Conservation (phyloP, 208 protist genomes). For the Dictyostelium gargantuum region DNA sequence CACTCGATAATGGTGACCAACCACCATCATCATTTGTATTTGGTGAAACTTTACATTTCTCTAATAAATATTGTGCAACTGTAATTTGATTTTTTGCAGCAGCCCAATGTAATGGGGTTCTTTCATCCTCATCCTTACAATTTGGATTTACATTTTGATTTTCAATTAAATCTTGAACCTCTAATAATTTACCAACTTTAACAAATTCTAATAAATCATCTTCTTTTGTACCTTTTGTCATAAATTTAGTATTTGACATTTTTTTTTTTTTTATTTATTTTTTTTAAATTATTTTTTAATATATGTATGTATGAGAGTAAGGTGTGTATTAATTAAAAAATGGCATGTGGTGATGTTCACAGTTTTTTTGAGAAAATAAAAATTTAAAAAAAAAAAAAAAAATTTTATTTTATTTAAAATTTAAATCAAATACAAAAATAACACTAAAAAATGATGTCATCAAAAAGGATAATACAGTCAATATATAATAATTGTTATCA, state of each 20-base stretch:
- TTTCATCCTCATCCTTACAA: constrained; percentile 30
- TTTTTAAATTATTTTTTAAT: neutral
- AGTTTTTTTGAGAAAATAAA: too few relatives aligned
- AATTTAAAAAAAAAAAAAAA: neutral
- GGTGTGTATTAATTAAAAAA: neutral
- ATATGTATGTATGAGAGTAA: neutral
- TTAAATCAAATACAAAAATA: neutral
- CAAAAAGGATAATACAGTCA: too few relatives aligned
- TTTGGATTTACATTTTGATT: neutral
- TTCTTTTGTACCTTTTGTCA: constrained; percentile 14
- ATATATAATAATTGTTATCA: too few relatives aligned
- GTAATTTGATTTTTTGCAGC: neutral
- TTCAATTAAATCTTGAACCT: constrained; percentile 20
- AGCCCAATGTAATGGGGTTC: constrained; percentile 31
- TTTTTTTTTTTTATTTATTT: neutral
- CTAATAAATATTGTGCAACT: neutral
- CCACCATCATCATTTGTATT: constrained; percentile 51
- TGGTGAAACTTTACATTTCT: neutral
- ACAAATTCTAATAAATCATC: constrained; percentile 38
- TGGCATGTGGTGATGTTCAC: too few relatives aligned
- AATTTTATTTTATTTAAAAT: too few relatives aligned
- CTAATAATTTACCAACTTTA: constrained; percentile 1
- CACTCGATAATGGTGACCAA: constrained; percentile 6
- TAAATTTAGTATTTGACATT: constrained; percentile 21
- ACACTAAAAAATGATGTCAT: too few relatives aligned